These are phyloP conservation scores for Malus asiatica DNA, from an alignment of 306 rosid species.

Conservation along the genomic window DNA sequence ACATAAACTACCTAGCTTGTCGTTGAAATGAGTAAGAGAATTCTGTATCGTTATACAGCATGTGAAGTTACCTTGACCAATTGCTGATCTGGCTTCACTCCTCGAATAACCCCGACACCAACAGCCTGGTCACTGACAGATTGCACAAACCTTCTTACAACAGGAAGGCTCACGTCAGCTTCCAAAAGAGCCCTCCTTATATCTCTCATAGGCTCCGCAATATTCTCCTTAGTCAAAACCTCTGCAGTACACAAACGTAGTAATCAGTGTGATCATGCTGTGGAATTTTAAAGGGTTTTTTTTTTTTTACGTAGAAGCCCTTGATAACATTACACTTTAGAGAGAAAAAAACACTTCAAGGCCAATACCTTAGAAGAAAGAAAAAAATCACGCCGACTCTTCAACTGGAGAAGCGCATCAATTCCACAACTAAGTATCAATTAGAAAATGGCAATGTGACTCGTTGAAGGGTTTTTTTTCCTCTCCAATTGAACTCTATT, in stretches of 20 bases:
- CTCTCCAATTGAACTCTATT: background rate
- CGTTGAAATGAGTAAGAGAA: background rate
- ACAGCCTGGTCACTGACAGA: conserved; percentile 85
- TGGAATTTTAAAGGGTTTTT: background rate
- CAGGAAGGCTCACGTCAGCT: conserved; percentile 99
- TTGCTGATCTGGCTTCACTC: conserved; percentile 93
- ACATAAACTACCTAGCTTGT: background rate
- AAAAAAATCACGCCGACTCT: background rate
- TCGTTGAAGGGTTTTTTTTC: background rate
- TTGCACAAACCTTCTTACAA: conserved; percentile 95
- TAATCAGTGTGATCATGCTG: background rate
- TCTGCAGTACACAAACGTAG: conserved; percentile 37
- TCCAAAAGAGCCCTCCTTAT: conserved; percentile 95
- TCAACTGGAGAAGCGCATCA: background rate
- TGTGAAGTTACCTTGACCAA: conserved; percentile 62
- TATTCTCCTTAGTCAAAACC: conserved; percentile 90
- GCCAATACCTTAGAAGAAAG: too few relatives aligned
- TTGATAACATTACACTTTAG: too few relatives aligned
- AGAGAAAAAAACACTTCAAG: too few relatives aligned
- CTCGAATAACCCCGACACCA: conserved; percentile 79
- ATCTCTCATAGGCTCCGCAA: conserved; percentile 96
- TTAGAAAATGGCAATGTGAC: background rate
- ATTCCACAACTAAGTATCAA: background rate
- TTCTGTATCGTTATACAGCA: background rate
- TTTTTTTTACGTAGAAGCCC: too few relatives aligned